Base-by-base conservation (phyloP, 305 asterid genomes). In the Plantago lanceolata region DNA sequence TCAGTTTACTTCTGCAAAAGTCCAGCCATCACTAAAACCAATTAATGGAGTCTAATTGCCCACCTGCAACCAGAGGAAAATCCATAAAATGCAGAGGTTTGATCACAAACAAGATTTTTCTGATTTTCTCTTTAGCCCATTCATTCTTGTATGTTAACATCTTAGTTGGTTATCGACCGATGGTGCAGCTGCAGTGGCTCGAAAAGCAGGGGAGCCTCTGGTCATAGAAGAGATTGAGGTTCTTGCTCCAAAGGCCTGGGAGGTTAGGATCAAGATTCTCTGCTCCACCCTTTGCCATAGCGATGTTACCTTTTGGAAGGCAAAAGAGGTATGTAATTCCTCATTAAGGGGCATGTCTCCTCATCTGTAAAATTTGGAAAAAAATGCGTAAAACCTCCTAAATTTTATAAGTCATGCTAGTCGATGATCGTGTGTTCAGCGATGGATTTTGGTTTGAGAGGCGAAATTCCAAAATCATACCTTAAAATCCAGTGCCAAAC, bases 281-380 rank as follows among this genome's bases (percentile, higher is more conserved):
- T 71, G 73, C 48, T 63, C 68, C 57, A 67, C 80, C 21, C 70
- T 71, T 7, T 71, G 80, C 68, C 52, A 63, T 35, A 75, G 74
- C 55, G 80, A 75, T 44, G 8, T 75, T 19, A 63, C 71, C 21
- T 59, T 75, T 43, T 75, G 80, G 80, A 64, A 57, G 49, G 12
- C 51, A 43, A 71, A 59, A 3, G 45, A 56, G 61, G 80, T 75
- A 75, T 43, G 3, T 15, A 5, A 40, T 12, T 6, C 21, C 3
- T 44, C 31, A 24, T n/a, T n/a, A n/a, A n/a, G n/a, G n/a, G n/a
- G n/a, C n/a, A 33, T 3, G 17, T 16, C 48, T 57, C 17, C 35
- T 13, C 9, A 8, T 35, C 35, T 1, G 7, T 35, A 6, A 35
- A 35, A 6, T 35, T 13, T 35, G 9, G 6, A 35, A 35, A 35